phyloP scores from a whole-genome alignment of 345 rosid species.

The Dimocarpus longan region DNA sequence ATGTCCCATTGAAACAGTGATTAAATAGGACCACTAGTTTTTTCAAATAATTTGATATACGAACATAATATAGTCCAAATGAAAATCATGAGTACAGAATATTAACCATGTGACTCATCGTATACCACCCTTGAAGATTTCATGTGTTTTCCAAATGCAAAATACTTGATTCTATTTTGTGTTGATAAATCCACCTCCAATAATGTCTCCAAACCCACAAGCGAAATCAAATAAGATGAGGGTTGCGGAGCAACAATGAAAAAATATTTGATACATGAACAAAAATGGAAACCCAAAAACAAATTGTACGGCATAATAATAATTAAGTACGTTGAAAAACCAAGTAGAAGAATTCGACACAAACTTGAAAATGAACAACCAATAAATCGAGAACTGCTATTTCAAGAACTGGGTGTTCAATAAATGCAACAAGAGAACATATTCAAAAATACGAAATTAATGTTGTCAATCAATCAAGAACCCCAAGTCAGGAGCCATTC shows the following conservation, averaged over 20 bases:
- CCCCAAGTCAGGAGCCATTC: conserved; percentile 11
- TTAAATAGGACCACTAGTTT: conserved; percentile 14
- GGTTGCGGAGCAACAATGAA: background rate
- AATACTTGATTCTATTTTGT: background rate
- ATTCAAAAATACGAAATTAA: conserved; percentile 21
- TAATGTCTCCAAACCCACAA: background rate
- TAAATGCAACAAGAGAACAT: conserved; percentile 63
- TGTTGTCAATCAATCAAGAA: conserved; percentile 24
- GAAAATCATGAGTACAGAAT: conserved; percentile 8
- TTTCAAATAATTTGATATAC: background rate
- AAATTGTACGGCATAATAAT: background rate
- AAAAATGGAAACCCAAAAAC: conserved; percentile 11
- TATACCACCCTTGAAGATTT: background rate
- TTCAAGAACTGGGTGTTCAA: conserved; percentile 43
- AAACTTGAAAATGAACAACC: conserved; percentile 37
- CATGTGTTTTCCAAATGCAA: background rate
- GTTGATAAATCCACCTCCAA: background rate
- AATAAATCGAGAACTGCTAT: conserved; percentile 36
- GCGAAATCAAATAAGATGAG: background rate
- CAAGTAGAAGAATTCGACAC: conserved; percentile 22
- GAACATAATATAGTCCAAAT: conserved; percentile 10
- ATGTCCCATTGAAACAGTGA: conserved; percentile 6
- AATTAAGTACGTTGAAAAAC: background rate
- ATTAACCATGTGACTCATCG: conserved; percentile 2
- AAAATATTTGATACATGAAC: background rate